Conservation (phyloP, 2,329 filamentous ascomycete genomes). For the Xylaria multiplex region DNA sequence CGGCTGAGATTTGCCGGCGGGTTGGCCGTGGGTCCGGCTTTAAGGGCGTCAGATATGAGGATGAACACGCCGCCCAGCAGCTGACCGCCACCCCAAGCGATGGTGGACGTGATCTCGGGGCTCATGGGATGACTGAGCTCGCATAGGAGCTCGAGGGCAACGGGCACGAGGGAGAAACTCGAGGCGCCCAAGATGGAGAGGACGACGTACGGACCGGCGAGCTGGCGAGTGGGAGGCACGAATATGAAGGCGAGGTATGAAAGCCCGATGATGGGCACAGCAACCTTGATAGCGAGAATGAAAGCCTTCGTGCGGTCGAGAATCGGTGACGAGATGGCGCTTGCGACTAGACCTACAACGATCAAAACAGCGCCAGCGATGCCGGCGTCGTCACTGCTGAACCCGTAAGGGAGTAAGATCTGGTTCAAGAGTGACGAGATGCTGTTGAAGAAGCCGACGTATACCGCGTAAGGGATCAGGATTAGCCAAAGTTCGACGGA, state of each 20-base stretch:
- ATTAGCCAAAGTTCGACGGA: slow-evolving; percentile 83
- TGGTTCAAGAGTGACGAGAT: slow-evolving; percentile 89
- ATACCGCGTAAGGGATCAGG: slow-evolving; percentile 81
- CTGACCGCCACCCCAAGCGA: slow-evolving; percentile 89
- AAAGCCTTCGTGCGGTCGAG: slow-evolving; percentile 88
- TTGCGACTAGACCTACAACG: slow-evolving; percentile 80
- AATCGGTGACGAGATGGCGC: slow-evolving; percentile 81
- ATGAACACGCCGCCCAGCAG: slow-evolving; percentile 87
- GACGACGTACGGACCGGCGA: slow-evolving; percentile 78
- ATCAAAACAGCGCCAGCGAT: slow-evolving; percentile 92
- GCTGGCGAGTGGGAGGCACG: slow-evolving; percentile 68
- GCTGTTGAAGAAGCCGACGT: slow-evolving; percentile 94
- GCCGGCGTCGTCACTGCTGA: slow-evolving; percentile 83
- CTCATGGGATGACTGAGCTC: slow-evolving; percentile 88
- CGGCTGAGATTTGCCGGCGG: slow-evolving; percentile 78
- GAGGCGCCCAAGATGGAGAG: slow-evolving; percentile 81
- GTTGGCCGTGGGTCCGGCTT: slow-evolving; percentile 59
- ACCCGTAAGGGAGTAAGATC: slow-evolving; percentile 86
- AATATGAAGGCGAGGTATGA: slow-evolving; percentile 83
- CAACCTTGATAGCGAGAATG: slow-evolving; percentile 74
- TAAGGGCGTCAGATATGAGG: slow-evolving; percentile 80
- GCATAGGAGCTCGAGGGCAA: slow-evolving; percentile 86
- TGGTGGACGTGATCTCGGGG: slow-evolving; percentile 83
- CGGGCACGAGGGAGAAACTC: slow-evolving; percentile 81
- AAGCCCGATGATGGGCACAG: slow-evolving; percentile 78